phyloP scores from a whole-genome alignment of 345 rosid species.

The Stellera chamaejasme region DNA sequence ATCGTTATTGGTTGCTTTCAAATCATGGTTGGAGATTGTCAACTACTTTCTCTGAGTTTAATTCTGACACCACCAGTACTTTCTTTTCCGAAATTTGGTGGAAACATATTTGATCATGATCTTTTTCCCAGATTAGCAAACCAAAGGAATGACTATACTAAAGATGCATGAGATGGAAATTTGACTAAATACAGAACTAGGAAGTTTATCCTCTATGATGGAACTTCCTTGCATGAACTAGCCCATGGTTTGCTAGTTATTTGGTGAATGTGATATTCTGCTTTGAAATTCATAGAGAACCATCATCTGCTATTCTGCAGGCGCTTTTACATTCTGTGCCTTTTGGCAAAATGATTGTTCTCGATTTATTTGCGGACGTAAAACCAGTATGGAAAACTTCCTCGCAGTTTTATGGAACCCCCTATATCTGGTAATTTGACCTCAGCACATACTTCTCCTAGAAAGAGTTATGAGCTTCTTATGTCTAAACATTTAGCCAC shows the following conservation, averaged over 20 bases:
- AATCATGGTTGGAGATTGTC: too few relatives aligned
- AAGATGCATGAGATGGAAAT: neutral
- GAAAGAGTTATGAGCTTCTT: neutral
- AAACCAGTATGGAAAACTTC: constrained; percentile 82
- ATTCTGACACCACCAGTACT: too few relatives aligned
- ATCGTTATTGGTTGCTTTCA: too few relatives aligned
- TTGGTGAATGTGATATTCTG: too few relatives aligned
- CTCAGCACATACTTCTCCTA: constrained; percentile 4
- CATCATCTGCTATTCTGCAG: constrained; percentile 30
- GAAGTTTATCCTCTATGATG: too few relatives aligned
- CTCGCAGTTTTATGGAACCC: constrained; percentile 82
- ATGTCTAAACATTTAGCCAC: neutral
- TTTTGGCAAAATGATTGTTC: constrained; percentile 83
- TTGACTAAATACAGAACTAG: neutral
- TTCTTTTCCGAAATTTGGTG: too few relatives aligned
- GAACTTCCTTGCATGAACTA: too few relatives aligned
- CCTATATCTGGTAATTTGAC: constrained; percentile 70
- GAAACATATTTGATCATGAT: neutral
- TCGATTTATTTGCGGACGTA: constrained; percentile 92
- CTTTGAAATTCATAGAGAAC: neutral
- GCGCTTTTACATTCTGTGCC: constrained; percentile 95
- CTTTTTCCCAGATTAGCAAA: too few relatives aligned
- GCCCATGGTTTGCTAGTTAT: too few relatives aligned
- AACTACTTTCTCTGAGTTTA: too few relatives aligned
- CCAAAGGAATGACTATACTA: too few relatives aligned